These are phyloP conservation scores for Cryptococcus sp. DNA, from an alignment of 1,284 basidiomycete genomes.

Conservation along the genomic window DNA sequence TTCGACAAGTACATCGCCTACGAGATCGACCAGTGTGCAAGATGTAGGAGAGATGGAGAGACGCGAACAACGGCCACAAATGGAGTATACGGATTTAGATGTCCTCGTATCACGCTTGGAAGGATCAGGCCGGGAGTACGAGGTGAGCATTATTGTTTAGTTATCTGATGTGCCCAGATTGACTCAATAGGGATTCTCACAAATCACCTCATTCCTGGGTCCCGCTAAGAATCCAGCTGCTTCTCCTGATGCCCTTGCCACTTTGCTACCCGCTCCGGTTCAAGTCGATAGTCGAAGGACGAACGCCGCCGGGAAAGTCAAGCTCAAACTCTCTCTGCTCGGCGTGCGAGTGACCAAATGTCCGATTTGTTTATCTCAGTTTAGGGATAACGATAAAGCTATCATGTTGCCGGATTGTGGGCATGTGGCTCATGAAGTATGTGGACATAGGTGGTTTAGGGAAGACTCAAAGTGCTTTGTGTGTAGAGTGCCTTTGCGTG, in stretches of 20 bases:
- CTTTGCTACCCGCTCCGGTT: constrained; percentile 58
- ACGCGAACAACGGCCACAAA: constrained; percentile 3
- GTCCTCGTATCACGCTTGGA: constrained; percentile 56
- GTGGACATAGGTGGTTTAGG: constrained; percentile 43
- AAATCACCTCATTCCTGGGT: constrained; percentile 61
- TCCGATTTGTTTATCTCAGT: constrained; percentile 72
- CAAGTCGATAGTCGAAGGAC: constrained; percentile 63
- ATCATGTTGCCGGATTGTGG: constrained; percentile 62
- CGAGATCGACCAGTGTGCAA: not conserved
- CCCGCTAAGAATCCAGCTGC: constrained; percentile 50
- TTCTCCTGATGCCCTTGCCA: constrained; percentile 34
- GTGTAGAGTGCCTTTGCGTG: constrained; percentile 31
- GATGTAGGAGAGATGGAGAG: not conserved
- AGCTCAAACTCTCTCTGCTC: constrained; percentile 68
- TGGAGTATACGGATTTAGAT: constrained; percentile 60
- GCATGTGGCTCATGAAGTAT: constrained; percentile 53
- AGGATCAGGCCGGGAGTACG: constrained; percentile 56
- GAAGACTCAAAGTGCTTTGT: constrained; percentile 44
- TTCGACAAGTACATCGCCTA: not conserved
- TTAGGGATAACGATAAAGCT: constrained; percentile 58
- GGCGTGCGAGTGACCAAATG: constrained; percentile 71
- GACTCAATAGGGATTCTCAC: constrained; percentile 53
- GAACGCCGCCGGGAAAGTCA: constrained; percentile 66
- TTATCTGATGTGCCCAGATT: not conserved
- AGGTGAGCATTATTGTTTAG: constrained; percentile 50